Percentiles rank a stretch among this genome's conserved stretches.
phyloP scores from a whole-genome alignment of 768 basidiomycete species.

The Phaeotremella fagi region DNA sequence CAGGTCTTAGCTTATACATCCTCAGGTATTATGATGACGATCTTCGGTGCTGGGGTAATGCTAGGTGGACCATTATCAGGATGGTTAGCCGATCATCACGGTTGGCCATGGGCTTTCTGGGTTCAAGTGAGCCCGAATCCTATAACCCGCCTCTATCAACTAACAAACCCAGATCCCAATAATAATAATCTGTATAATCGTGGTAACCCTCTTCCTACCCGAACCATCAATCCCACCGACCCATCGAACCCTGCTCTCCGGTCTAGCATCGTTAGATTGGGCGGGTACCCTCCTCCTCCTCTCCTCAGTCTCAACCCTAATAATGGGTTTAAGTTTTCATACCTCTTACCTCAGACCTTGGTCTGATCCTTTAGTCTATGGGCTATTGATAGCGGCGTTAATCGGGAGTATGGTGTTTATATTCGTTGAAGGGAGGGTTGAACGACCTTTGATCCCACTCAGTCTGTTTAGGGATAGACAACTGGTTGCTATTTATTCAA shows the following conservation, averaged over 20 bases:
- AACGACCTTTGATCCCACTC: constrained; percentile 40
- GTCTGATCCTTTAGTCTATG: constrained; percentile 42
- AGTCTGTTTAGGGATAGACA: constrained; percentile 34
- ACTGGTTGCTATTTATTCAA: constrained; percentile 28
- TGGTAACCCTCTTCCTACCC: constrained; percentile 37
- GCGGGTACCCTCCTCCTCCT: constrained; percentile 38
- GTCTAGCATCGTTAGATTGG: constrained; percentile 42
- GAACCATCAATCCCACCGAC: constrained; percentile 27
- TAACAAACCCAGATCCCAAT: constrained; percentile 33
- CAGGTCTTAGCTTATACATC: background rate
- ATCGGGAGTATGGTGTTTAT: constrained; percentile 16
- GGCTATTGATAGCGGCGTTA: constrained; percentile 23
- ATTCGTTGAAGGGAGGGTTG: constrained; percentile 28
- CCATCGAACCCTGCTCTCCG: constrained; percentile 25
- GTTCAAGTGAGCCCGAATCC: constrained; percentile 37
- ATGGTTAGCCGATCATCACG: constrained; percentile 41
- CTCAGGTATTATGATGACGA: constrained; percentile 46
- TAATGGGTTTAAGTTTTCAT: constrained; percentile 46
- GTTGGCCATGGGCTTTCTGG: constrained; percentile 44
- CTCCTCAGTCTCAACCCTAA: constrained; percentile 31
- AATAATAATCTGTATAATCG: constrained; percentile 30
- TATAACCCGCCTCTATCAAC: too few species aligned
- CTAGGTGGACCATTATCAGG: constrained; percentile 44
- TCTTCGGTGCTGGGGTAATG: constrained; percentile 45
- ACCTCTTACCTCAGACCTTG: constrained; percentile 45